phyloP scores from a whole-genome alignment of 768 basidiomycete genomes.

The Leccinum boreale region DNA sequence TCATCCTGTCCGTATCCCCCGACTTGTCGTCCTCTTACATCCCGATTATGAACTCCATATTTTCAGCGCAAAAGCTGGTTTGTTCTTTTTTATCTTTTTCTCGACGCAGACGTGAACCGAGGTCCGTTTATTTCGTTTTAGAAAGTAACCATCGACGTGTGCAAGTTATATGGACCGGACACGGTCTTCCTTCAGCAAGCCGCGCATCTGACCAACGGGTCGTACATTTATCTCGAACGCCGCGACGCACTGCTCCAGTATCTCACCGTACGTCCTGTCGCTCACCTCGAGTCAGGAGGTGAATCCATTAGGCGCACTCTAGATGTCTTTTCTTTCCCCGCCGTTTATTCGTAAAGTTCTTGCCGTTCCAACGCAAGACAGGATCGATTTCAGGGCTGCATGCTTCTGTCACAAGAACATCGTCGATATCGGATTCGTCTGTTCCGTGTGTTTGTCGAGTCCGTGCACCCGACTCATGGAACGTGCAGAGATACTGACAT shows the following conservation, averaged over 20 bases:
- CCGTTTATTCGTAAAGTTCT: slow-evolving; percentile 71
- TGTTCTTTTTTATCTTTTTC: slow-evolving; percentile 24
- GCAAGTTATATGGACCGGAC: slow-evolving; percentile 85
- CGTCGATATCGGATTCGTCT: slow-evolving; percentile 95
- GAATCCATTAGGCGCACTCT: slow-evolving; percentile 1
- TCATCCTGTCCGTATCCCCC: slow-evolving; percentile 88
- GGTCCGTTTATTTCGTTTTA: slow-evolving; percentile 26
- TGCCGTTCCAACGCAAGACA: slow-evolving; percentile 88
- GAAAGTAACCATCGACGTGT: slow-evolving; percentile 97
- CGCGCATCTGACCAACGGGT: slow-evolving; percentile 90
- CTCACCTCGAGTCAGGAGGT: neutral
- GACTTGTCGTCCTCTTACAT: slow-evolving; percentile 91
- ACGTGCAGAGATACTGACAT: slow-evolving; percentile 7
- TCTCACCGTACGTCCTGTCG: slow-evolving; percentile 55
- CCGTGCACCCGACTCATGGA: slow-evolving; percentile 28
- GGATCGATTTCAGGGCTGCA: slow-evolving; percentile 94
- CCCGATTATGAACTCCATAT: slow-evolving; percentile 98
- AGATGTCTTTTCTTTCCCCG: slow-evolving; percentile 85
- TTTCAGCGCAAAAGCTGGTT: slow-evolving; percentile 96
- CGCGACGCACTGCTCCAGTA: slow-evolving; percentile 90
- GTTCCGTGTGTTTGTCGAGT: slow-evolving; percentile 98
- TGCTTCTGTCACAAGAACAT: slow-evolving; percentile 99
- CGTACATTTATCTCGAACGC: slow-evolving; percentile 82
- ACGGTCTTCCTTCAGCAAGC: slow-evolving; percentile 98
- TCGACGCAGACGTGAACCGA: slow-evolving; percentile 23